Conservation (phyloP, 106 monocot genomes). For the Agapanthus africanus region DNA sequence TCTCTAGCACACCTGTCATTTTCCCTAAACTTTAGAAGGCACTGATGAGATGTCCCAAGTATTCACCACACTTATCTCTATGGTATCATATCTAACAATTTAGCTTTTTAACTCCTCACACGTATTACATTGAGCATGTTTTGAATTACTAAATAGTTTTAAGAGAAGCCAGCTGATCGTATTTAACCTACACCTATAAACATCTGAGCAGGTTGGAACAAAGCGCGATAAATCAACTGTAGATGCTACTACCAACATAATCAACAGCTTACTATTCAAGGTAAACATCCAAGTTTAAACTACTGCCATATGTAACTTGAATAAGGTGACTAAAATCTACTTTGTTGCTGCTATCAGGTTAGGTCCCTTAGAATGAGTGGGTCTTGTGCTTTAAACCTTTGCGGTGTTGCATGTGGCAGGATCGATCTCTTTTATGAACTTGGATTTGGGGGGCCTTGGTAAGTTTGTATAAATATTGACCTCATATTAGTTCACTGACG, state of each 20-base stretch:
- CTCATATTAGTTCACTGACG: neutral
- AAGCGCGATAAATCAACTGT: conserved; percentile 68
- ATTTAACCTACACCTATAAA: neutral
- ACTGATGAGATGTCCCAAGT: neutral
- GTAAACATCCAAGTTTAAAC: conserved; percentile 28
- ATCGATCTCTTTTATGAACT: conserved; percentile 85
- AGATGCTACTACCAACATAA: conserved; percentile 71
- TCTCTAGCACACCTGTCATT: too few species aligned
- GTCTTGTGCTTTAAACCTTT: conserved; percentile 81
- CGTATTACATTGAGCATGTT: neutral
- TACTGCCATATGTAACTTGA: neutral
- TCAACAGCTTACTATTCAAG: conserved; percentile 85
- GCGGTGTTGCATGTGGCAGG: conserved; percentile 88
- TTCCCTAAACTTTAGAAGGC: too few species aligned
- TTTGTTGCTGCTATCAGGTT: conserved; percentile 27
- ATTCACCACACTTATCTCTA: neutral
- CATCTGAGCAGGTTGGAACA: conserved; percentile 63
- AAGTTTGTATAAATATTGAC: conserved; percentile 10
- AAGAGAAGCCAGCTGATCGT: neutral
- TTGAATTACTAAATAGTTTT: neutral
- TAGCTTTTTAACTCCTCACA: neutral
- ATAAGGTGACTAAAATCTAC: neutral
- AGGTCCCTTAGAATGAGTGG: conserved; percentile 74
- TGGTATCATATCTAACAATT: neutral
- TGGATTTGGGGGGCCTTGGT: conserved; percentile 96